Evolutionary conservation across 345 rosid genomes (phyloP), one percentile per base, ranked within the genome.

Genomic region (Alliaria petiolata): DNA sequence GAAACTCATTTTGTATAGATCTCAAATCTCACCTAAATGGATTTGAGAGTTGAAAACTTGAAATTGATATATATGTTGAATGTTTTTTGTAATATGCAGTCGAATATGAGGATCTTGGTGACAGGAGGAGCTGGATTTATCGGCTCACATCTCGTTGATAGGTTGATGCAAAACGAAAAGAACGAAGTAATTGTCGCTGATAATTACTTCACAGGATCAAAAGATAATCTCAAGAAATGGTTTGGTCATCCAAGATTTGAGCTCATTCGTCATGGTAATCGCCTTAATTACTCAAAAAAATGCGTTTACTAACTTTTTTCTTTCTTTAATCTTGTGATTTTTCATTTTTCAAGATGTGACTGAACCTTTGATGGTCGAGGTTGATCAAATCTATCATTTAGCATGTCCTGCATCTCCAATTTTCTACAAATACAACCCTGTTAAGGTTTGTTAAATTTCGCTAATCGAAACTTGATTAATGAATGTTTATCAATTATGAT

Each of bases 321-420:
- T 1, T 45, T 34, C 43, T 44, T 52, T 69, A 90, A n/a, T n/a
- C n/a, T n/a, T n/a, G n/a, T n/a, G n/a, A n/a, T n/a, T n/a, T n/a
- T n/a, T n/a, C n/a, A n/a, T n/a, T n/a, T n/a, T n/a, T n/a, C n/a
- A n/a, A n/a, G 97, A 87, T 85, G 96, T 90, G 62, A 90, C 98
- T 0, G 96, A 86, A 73, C 83, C 97, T 60, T 66, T 93, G 81
- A 69, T 89, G 69, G 55, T 93, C 12, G 98, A 93, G 76, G 98
- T 93, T 40, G 97, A 93, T 77, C 89, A 75, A 80, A 93, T 93
- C 69, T 91, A 93, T 84, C 98, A 93, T 81, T 88, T 93, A 70
- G 98, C 98, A 49, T 93, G 98, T 69, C 98, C 96, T 66, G 97
- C 98, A 75, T 90, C 98, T 74, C 97, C 98, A 43, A 92, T 92